Conservation (phyloP, 2,329 filamentous ascomycete species). For the Fusarium floridanum region DNA sequence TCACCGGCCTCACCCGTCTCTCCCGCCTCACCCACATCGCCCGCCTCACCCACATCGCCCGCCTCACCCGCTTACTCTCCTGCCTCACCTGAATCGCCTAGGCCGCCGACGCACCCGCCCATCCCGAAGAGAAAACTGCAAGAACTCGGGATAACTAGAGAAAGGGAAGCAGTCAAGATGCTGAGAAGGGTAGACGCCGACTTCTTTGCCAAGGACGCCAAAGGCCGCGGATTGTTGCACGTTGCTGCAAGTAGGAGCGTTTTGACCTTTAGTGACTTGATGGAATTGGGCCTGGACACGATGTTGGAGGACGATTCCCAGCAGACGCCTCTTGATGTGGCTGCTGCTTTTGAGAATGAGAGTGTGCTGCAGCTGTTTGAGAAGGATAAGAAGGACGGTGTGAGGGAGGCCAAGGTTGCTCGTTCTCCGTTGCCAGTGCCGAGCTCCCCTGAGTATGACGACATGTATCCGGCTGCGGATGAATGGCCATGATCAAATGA, state of each 20-base stretch:
- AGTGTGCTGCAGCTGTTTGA: slow-evolving; percentile 48
- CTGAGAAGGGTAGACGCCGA: slow-evolving; percentile 44
- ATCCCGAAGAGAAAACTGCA: neutral
- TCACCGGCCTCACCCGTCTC: too few relatives aligned
- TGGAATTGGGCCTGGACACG: slow-evolving; percentile 47
- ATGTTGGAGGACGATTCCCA: slow-evolving; percentile 46
- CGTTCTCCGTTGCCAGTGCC: neutral
- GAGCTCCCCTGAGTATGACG: neutral
- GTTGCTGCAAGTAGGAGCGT: slow-evolving; percentile 38
- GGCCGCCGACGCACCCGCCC: neutral
- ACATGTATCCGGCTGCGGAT: neutral
- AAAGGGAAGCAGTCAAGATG: slow-evolving; percentile 11
- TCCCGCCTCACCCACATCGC: neutral
- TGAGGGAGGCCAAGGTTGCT: neutral
- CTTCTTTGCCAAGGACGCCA: slow-evolving; percentile 41
- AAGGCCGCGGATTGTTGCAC: slow-evolving; percentile 49
- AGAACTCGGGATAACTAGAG: neutral
- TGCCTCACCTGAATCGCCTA: neutral
- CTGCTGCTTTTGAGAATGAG: slow-evolving; percentile 48
- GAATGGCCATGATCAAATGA: neutral
- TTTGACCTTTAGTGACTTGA: slow-evolving; percentile 41
- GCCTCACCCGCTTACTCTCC: neutral
- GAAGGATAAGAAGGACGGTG: slow-evolving; percentile 22
- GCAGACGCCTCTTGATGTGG: slow-evolving; percentile 51
- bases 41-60: too few relatives aligned